Evolutionary conservation across 225 moss, liverwort and hornwort genomes (phyloP), one percentile per base, ranked within the genome.

Genomic region (Physcomitrium patens): DNA sequence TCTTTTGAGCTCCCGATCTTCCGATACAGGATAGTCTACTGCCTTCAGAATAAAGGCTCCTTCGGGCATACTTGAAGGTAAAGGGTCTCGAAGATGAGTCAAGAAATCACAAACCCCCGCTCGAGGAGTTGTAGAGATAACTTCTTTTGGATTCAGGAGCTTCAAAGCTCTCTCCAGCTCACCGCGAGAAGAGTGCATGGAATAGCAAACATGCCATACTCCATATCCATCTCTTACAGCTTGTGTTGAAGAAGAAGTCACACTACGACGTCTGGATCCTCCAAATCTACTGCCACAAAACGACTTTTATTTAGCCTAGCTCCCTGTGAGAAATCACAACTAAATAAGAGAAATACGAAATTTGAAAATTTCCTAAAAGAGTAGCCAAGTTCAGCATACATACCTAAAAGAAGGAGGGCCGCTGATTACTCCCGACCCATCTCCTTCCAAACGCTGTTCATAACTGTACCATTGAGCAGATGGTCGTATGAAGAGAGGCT

Each of bases 381-480:
- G 18, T 5, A 9, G 13, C 2, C 10, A 1, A 62, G 37, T 62
- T 45, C 12, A 27, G 44, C 3, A 65, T 28, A 41, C 3, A 14
- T 69, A 65, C 71, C 63, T 80, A 60, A 69, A 88, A 52, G 53
- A 16, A 52, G 61, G 3, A 77, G 63, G 56, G 66, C 53, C 23
- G 20, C 61, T 44, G 22, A 82, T 42, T 66, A 91, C 76, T 54
- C 93, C 93, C 68, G 82, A 91, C 44, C 83, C 90, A 41, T 80
- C 82, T 54, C 90, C 91, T 76, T 89, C 65, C 53, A 91, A 66
- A 64, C 87, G 86, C 72, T 90, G 91, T 63, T 78, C 84, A 65
- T 68, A 95, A 3, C 87, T 90, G 76, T 96, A 93, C 84, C 90
- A 95, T 73, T 93, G 93, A 18, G 95, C 84, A 65, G 95, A 96